Percentiles rank a stretch among this genome's conserved stretches.
Evolutionary conservation across 164 flowering plant species (phyloP).

Genomic region (Magnolia kwangsiensis): DNA sequence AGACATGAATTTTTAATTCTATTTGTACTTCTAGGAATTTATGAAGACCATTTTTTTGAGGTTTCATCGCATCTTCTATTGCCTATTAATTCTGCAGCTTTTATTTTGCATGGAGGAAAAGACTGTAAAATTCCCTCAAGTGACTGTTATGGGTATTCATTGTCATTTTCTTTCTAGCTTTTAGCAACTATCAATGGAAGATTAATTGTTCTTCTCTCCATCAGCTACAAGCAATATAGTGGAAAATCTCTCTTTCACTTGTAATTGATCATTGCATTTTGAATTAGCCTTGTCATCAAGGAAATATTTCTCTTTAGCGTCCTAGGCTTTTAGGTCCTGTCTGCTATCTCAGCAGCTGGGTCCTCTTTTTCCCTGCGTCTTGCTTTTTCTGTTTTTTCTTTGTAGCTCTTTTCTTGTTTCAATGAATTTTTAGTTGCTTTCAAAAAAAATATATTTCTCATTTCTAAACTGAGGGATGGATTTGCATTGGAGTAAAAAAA

Average conservation of each 20-base stretch:
- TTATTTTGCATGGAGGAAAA: neutral
- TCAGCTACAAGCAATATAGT: neutral
- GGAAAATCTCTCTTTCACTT: neutral
- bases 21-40: too few species aligned
- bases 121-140: neutral
- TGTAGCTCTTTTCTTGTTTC: too few species aligned
- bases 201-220: neutral
- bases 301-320: neutral
- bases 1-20: too few species aligned
- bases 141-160: too few species aligned
- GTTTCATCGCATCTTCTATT: too few species aligned
- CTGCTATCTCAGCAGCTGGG: too few species aligned
- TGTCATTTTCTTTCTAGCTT: neutral
- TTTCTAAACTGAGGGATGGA: neutral
- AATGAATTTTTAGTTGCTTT: too few species aligned
- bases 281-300: neutral
- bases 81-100: neutral
- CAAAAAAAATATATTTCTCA: too few species aligned
- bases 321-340: too few species aligned
- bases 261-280: neutral
- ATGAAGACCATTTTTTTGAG: too few species aligned
- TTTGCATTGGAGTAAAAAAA: neutral
- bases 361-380: too few species aligned
- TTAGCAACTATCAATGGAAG: neutral
- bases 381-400: too few species aligned